A percentile compares a stretch with the other conserved stretches of the same genome.
phyloP scores from a whole-genome alignment of 257 asterid genomes.

The Coffea eugenioides region DNA sequence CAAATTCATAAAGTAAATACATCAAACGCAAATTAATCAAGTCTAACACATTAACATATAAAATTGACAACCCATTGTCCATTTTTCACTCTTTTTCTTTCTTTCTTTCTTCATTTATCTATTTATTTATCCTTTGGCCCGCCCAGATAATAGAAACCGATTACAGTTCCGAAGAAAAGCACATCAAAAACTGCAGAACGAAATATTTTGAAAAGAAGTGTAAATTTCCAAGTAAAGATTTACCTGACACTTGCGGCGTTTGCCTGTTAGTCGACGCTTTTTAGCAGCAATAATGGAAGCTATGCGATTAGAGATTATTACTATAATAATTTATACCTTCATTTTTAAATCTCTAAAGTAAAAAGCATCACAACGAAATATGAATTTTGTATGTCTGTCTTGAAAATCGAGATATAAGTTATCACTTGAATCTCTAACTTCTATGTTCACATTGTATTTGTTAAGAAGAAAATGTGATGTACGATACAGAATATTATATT shows the following conservation, averaged over 20 bases:
- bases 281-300: constrained; percentile 50
- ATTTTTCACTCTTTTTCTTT: neutral
- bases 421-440: too few species aligned
- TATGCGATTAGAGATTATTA: constrained; percentile 42
- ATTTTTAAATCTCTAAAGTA: too few species aligned
- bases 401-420: too few species aligned
- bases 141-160: neutral
- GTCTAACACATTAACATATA: neutral
- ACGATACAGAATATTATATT: too few species aligned
- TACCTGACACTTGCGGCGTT: constrained; percentile 56
- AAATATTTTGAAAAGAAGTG: neutral
- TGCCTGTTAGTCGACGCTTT: constrained; percentile 45
- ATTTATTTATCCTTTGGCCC: neutral
- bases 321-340: too few species aligned
- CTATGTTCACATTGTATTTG: too few species aligned
- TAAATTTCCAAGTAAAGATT: neutral
- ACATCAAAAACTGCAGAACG: neutral
- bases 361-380: too few species aligned
- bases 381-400: too few species aligned
- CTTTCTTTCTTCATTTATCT: too few species aligned
- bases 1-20: too few species aligned
- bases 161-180: neutral
- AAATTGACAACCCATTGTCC: neutral
- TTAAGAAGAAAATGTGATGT: too few species aligned
- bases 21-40: neutral